Evolutionary conservation across 2,329 filamentous ascomycete genomes (phyloP), one percentile per base, ranked within the genome.

Genomic region (Metarhizium humberi): DNA sequence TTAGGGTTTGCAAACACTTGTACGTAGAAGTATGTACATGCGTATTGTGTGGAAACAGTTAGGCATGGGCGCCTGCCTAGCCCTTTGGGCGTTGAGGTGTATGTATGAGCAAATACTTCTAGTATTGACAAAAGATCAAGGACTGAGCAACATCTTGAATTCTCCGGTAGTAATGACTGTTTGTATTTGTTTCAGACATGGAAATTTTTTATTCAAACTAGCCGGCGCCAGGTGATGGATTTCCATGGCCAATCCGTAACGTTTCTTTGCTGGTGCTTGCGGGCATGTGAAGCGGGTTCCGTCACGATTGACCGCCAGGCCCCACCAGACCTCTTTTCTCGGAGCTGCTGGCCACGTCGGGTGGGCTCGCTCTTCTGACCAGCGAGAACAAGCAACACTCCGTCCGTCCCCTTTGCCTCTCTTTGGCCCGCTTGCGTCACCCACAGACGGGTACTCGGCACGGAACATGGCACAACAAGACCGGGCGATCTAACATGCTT

Each of bases 361-460:
- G 25, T 25, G 25, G 25, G 25, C 25, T 25, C 25, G 25, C 25
- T 25, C 25, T 1, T 25, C 25, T 25, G 4, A 25, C 25, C 25
- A 25, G 25, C 25, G 25, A 25, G 25, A 25, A 25, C 25, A 25
- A 25, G 25, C 25, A 25, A 25, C 25, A 25, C 40, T 52, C 36
- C 16, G 18, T 43, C n/a, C n/a, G n/a, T n/a, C n/a, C n/a, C 40
- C 52, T 51, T 47, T 51, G 45, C 51, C 47, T 53, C 14, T 40
- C 54, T 7, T 43, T 6, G 32, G 52, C 32, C 51, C 34, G 47
- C 57, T 47, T 52, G 51, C 55, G 48, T 58, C 50, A 59, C 50
- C 43, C 38, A 20, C 43, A 16, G 47, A 49, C 50, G 38, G 52
- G 45, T 45, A 54, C 42, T 55, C 50, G 51, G 46, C 56, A 53